Conservation (phyloP, 2,329 filamentous ascomycete species). For the Triangularia setosa region DNA sequence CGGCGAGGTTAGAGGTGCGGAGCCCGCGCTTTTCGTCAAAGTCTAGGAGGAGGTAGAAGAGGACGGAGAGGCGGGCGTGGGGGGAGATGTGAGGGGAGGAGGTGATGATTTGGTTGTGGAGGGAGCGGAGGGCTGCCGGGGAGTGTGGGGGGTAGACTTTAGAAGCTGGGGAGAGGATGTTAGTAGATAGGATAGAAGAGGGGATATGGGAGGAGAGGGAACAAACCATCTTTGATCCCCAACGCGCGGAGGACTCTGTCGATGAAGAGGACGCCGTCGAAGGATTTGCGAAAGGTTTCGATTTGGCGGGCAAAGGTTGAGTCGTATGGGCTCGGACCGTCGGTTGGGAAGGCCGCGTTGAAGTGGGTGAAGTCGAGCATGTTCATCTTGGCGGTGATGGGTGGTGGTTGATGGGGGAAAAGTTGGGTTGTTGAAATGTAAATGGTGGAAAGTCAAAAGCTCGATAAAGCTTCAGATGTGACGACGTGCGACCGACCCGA, state of each 20-base stretch:
- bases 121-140: constrained; percentile 61
- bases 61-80: constrained; percentile 69
- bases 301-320: constrained; percentile 59
- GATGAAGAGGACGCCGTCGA: constrained; percentile 72
- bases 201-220: neutral
- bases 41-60: constrained; percentile 82
- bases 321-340: constrained; percentile 59
- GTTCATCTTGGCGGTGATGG: constrained; percentile 43
- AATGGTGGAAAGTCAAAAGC: neutral
- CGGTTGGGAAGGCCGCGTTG: constrained; percentile 61
- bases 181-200: constrained; percentile 24
- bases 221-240: constrained; percentile 63
- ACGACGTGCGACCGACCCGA: constrained; percentile 4
- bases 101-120: constrained; percentile 65
- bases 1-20: constrained; percentile 45
- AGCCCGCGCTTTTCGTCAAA: constrained; percentile 52
- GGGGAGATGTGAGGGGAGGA: constrained; percentile 61
- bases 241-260: constrained; percentile 71
- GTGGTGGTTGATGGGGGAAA: neutral
- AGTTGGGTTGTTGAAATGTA: neutral
- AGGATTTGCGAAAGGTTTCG: constrained; percentile 59
- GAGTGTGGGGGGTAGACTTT: constrained; percentile 72
- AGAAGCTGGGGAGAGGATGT: constrained; percentile 31
- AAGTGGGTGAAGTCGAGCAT: constrained; percentile 67
- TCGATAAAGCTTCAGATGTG: neutral